phyloP scores from a whole-genome alignment of 2,329 filamentous ascomycete species.

The Shiraia bambusicola region DNA sequence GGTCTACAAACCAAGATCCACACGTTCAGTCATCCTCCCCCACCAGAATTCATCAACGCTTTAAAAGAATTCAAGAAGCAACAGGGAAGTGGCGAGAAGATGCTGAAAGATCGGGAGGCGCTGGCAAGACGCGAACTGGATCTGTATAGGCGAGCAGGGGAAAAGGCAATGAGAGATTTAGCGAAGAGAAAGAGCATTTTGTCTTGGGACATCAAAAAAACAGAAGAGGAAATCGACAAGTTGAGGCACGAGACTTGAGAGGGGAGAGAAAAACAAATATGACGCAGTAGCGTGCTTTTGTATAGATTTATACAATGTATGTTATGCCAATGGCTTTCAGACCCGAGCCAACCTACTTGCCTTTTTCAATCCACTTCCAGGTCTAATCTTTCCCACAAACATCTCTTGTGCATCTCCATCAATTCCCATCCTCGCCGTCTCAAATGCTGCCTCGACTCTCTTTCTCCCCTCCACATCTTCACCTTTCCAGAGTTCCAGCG shows the following conservation, averaged over 20 bases:
- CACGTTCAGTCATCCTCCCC: conserved; percentile 28
- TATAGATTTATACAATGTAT: too few relatives aligned
- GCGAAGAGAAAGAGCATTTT: conserved; percentile 42
- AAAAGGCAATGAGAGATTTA: conserved; percentile 43
- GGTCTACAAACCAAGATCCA: conserved; percentile 44
- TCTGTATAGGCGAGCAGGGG: conserved; percentile 39
- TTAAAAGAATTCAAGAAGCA: conserved; percentile 36
- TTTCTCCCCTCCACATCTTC: conserved; percentile 8
- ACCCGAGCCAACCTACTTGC: conserved; percentile 21
- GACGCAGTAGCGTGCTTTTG: too few relatives aligned
- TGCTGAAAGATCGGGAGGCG: conserved; percentile 34
- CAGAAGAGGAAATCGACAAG: conserved; percentile 34
- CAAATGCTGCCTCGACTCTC: conserved; percentile 29
- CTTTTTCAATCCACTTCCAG: conserved; percentile 25
- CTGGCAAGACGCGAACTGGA: conserved; percentile 39
- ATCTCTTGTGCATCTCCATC: conserved; percentile 28
- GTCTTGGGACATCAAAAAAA: conserved; percentile 35
- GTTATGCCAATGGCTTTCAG: neutral
- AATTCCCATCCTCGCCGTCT: conserved; percentile 29
- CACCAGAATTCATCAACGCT: conserved; percentile 27
- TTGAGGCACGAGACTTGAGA: neutral
- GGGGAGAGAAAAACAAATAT: too few relatives aligned
- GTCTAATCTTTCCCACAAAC: conserved; percentile 27
- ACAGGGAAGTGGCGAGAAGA: conserved; percentile 31
- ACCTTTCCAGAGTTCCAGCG: conserved; percentile 19